Evolutionary conservation across 2,329 filamentous ascomycete species (phyloP).

Genomic region (Didymella segeticola): DNA sequence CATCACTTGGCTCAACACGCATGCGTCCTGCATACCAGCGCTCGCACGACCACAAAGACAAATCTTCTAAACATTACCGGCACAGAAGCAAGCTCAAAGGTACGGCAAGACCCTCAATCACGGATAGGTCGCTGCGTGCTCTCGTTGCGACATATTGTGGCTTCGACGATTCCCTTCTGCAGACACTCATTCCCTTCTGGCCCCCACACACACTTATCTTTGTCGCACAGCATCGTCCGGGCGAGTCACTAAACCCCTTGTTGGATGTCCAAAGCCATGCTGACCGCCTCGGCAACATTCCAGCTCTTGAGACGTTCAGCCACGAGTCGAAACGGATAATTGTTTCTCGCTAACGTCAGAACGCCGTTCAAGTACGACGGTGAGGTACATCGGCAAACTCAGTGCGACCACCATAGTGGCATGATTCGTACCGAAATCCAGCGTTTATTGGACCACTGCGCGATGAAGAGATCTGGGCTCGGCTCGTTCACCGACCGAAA

Average conservation of each 20-base stretch:
- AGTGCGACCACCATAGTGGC: conserved; percentile 5
- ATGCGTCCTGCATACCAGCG: not conserved
- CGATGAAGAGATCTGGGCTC: not conserved
- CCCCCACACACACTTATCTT: not conserved
- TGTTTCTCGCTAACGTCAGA: conserved; percentile 14
- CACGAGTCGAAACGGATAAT: conserved; percentile 13
- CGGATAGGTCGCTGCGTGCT: not conserved
- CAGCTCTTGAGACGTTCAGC: conserved; percentile 9
- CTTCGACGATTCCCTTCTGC: not conserved
- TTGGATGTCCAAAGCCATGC: conserved; percentile 6
- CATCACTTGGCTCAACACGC: not conserved
- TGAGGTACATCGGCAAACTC: conserved; percentile 15
- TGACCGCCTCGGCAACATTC: conserved; percentile 17
- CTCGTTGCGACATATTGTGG: not conserved
- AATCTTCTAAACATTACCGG: too few relatives aligned
- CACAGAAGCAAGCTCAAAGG: too few relatives aligned
- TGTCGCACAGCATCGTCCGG: not conserved
- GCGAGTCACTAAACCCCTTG: not conserved
- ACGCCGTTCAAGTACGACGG: conserved; percentile 15
- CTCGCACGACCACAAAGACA: not conserved
- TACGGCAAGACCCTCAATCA: not conserved
- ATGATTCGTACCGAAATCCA: not conserved
- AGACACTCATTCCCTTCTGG: not conserved
- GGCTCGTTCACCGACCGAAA: not conserved
- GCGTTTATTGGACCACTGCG: conserved; percentile 3